A percentile compares a stretch with the other conserved stretches of the same genome.
Conservation (phyloP, 176 grass and related monocot genomes). For the Aegilops longissima region DNA sequence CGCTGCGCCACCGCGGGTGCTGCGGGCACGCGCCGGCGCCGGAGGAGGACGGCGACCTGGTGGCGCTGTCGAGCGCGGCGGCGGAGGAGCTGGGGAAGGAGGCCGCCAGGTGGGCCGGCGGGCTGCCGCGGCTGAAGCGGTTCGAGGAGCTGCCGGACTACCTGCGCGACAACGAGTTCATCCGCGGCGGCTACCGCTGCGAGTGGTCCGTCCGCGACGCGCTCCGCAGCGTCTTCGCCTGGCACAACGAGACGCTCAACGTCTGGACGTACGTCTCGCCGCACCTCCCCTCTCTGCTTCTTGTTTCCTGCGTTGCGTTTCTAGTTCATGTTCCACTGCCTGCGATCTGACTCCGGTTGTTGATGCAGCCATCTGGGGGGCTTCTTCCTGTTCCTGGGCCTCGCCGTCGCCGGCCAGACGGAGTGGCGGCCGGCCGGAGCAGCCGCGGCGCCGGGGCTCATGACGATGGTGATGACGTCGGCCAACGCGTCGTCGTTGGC, state of each 20-base stretch:
- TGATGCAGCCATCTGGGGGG: conserved; percentile 79
- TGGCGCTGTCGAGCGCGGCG: not conserved
- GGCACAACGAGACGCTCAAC: conserved; percentile 99
- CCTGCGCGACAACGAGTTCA: conserved; percentile 90
- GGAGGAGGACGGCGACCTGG: not conserved
- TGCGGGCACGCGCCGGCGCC: not conserved
- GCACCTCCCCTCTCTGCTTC: not conserved
- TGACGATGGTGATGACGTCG: conserved; percentile 48
- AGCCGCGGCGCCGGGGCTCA: conserved; percentile 19
- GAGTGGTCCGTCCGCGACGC: conserved; percentile 89
- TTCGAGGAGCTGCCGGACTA: conserved; percentile 95
- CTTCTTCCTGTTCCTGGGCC: conserved; percentile 78
- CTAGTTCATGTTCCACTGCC: not conserved
- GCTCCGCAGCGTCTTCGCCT: conserved; percentile 89
- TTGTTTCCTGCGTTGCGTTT: not conserved
- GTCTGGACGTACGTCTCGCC: conserved; percentile 64
- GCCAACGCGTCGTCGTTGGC: conserved; percentile 43
- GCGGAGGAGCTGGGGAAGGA: not conserved
- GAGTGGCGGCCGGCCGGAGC: conserved; percentile 13
- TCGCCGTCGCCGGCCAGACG: conserved; percentile 43
- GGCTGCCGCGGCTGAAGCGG: conserved; percentile 39
- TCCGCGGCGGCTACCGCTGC: conserved; percentile 66
- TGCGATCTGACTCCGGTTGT: not conserved
- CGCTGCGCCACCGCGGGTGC: not conserved
- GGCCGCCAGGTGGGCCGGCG: not conserved